These are phyloP conservation scores for Fremontodendron californicum DNA, from an alignment of 345 rosid species.

Conservation along the genomic window DNA sequence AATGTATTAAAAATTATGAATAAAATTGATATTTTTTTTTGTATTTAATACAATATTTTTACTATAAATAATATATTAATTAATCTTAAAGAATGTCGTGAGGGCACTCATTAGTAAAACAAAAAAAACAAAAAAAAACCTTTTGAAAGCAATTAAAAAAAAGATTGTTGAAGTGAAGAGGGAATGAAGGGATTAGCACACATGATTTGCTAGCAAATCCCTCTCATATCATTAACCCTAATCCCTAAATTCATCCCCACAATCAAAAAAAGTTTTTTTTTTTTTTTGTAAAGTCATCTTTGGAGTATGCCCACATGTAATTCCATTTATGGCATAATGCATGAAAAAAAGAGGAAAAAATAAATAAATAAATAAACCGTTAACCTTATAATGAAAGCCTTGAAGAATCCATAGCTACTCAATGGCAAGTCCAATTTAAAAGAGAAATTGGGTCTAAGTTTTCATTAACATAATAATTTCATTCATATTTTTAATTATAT, in stretches of 20 bases:
- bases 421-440: slow-evolving; percentile 35
- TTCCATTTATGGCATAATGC: slow-evolving; percentile 15
- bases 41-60: too few relatives aligned
- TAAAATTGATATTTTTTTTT: too few relatives aligned
- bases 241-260: slow-evolving; percentile 23
- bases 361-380: slow-evolving; percentile 3
- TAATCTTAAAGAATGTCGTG: too few relatives aligned
- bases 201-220: slow-evolving; percentile 43
- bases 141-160: not conserved
- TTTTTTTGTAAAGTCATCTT: not conserved
- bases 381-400: slow-evolving; percentile 17
- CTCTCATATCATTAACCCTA: slow-evolving; percentile 16
- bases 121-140: slow-evolving; percentile 7
- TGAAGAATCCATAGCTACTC: slow-evolving; percentile 30
- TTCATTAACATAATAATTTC: slow-evolving; percentile 27
- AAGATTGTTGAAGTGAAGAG: slow-evolving; percentile 29
- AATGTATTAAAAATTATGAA: too few relatives aligned
- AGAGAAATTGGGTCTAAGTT: slow-evolving; percentile 12
- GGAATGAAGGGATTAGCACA: slow-evolving; percentile 45
- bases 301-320: slow-evolving; percentile 18
- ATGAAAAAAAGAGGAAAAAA: not conserved
- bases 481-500: not conserved
- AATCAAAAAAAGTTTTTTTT: slow-evolving; percentile 9
- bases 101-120: not conserved
- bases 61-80: too few relatives aligned